Evolutionary conservation across 345 rosid species (phyloP).

Genomic region (Raphanus sativus): DNA sequence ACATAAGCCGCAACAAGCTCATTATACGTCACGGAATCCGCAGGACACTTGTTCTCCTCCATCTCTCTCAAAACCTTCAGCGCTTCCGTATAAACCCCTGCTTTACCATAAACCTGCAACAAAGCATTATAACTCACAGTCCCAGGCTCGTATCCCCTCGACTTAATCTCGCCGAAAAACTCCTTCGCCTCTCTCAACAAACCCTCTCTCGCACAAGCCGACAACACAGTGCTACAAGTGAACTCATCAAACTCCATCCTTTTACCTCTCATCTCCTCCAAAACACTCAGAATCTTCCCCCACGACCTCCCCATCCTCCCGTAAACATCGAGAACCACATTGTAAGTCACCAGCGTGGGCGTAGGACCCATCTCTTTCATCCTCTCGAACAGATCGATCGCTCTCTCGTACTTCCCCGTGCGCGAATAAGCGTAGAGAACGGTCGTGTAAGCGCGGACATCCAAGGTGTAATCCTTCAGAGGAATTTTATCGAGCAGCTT

Average conservation of each 20-base stretch:
- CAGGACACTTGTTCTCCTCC: constrained; percentile 71
- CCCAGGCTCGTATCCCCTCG: constrained; percentile 67
- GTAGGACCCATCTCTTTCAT: constrained; percentile 67
- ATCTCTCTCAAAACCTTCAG: constrained; percentile 74
- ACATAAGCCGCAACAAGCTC: constrained; percentile 85
- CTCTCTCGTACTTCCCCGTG: constrained; percentile 56
- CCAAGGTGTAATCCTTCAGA: constrained; percentile 53
- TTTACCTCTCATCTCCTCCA: constrained; percentile 67
- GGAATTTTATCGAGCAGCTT: constrained; percentile 70
- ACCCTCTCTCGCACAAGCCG: constrained; percentile 92
- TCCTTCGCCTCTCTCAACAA: constrained; percentile 69
- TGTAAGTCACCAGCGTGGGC: constrained; percentile 85
- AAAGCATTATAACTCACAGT: constrained; percentile 80
- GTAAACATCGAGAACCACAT: constrained; percentile 84
- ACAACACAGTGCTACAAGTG: constrained; percentile 82
- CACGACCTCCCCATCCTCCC: constrained; percentile 92
- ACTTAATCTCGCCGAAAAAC: constrained; percentile 68
- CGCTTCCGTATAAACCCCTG: constrained; percentile 71
- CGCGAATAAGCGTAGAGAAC: constrained; percentile 68
- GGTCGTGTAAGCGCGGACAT: constrained; percentile 78
- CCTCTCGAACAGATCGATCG: constrained; percentile 61
- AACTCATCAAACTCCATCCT: constrained; percentile 75
- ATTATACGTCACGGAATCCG: constrained; percentile 78
- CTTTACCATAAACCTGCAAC: constrained; percentile 79
- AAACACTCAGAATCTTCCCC: constrained; percentile 54